Evolutionary conservation across 2,329 filamentous ascomycete genomes (phyloP).

Genomic region (Epichloe glyceriae): DNA sequence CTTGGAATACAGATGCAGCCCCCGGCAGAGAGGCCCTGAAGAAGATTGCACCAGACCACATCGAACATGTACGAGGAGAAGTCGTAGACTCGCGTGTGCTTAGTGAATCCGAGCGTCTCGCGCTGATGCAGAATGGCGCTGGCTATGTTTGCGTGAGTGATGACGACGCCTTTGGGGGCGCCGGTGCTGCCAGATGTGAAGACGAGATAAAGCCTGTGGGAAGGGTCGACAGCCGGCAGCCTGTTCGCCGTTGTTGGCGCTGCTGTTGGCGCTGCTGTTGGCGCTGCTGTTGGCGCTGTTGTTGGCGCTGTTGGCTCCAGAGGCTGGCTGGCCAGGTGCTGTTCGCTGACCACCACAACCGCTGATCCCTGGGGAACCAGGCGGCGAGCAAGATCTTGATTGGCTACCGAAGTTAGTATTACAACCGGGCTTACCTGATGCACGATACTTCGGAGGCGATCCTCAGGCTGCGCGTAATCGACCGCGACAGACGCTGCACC

Average conservation of each 20-base stretch:
- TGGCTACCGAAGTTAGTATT: slow-evolving; percentile 3
- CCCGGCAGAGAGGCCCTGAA: slow-evolving; percentile 4
- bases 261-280: too few relatives aligned
- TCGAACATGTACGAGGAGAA: slow-evolving; percentile 8
- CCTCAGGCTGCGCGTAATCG: slow-evolving; percentile 12
- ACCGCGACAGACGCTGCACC: slow-evolving; percentile 16
- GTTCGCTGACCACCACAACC: slow-evolving; percentile 5
- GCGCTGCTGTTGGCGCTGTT: too few relatives aligned
- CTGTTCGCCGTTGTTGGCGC: slow-evolving; percentile 8
- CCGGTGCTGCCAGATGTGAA: slow-evolving; percentile 13
- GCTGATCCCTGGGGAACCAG: slow-evolving; percentile 5
- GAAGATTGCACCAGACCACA: slow-evolving; percentile 3
- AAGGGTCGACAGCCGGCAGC: slow-evolving; percentile 25
- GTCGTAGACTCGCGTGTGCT: slow-evolving; percentile 5
- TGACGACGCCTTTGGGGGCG: slow-evolving; percentile 10
- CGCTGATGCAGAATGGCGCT: slow-evolving; percentile 5
- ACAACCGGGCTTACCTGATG: slow-evolving; percentile 2
- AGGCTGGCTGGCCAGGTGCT: slow-evolving; percentile 6
- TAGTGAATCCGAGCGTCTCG: background rate
- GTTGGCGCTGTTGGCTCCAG: background rate
- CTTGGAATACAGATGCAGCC: slow-evolving; percentile 17
- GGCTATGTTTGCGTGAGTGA: slow-evolving; percentile 6
- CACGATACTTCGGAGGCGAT: slow-evolving; percentile 8
- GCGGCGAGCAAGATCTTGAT: slow-evolving; percentile 11
- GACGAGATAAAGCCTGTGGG: slow-evolving; percentile 4